Evolutionary conservation across 441 rosid genomes (phyloP), one percentile per base, ranked within the genome.

Genomic region (Mallotus repandus): DNA sequence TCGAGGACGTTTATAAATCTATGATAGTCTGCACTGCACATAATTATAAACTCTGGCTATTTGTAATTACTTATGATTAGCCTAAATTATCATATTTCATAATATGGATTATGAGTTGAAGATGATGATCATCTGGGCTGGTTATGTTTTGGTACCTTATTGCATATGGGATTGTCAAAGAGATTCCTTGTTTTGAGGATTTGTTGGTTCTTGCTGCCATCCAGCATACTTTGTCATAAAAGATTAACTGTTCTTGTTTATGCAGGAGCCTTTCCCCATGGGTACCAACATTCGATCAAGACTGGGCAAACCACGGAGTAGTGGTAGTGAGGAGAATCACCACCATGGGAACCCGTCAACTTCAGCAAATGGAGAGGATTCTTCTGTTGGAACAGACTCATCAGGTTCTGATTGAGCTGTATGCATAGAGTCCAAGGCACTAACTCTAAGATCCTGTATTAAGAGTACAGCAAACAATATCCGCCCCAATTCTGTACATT

Each of bases 241-340:
- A 38, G 7, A 68, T 64, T 21, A 11, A 4, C 2, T 14, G 64
- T 49, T 46, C 13, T 56, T 29, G 4, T 19, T 38, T 5, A 25
- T 74, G 66, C 74, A 89, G 96, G 89, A 88, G 59, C 93, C 96
- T 16, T 91, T 87, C 73, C 91, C 93, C 1, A 86, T 84, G 85
- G 92, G 91, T 48, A 81, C 83, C 15, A 86, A 86, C 54, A 73
- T 87, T 74, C 81, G 92, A 71, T 82, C 88, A 11, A 82, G 92
- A 74, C 80, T 85, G 18, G 90, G 89, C 65, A 89, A 85, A 70
- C 80, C 85, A 32, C 84, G 79, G 68, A 67, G 74, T 2, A 73
- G 49, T 49, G 60, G 72, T 68, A 57, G 32, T 0, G 86, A 85
- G 66, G 91, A 84, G 70, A 79, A 43, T 80, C 69, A 77, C 65